Conservation (phyloP, 2,329 filamentous ascomycete species). For the Arthroderma sp. region DNA sequence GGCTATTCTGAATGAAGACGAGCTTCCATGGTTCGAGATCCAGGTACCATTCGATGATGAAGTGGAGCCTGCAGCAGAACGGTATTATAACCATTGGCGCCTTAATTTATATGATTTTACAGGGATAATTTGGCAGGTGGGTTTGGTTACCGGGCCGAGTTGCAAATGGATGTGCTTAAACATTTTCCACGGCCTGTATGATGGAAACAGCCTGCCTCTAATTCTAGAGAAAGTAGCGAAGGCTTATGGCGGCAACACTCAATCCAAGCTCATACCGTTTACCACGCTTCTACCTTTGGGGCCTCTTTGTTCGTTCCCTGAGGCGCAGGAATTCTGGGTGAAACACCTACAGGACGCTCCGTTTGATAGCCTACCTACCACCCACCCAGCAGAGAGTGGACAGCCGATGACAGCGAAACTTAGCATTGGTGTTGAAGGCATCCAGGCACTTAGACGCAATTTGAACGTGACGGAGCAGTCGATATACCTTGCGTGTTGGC, state of each 20-base stretch:
- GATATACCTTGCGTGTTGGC: slow-evolving; percentile 63
- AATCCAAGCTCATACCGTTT: slow-evolving; percentile 42
- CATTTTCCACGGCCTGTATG: slow-evolving; percentile 79
- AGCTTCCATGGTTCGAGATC: slow-evolving; percentile 35
- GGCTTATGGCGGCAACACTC: slow-evolving; percentile 33
- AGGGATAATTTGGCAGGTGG: slow-evolving; percentile 21
- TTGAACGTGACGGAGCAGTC: slow-evolving; percentile 68
- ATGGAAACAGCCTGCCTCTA: slow-evolving; percentile 62
- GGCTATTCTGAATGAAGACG: slow-evolving; percentile 41
- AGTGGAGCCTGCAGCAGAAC: slow-evolving; percentile 22
- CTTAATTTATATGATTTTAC: slow-evolving; percentile 34
- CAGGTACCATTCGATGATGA: slow-evolving; percentile 16
- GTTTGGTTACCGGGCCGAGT: slow-evolving; percentile 16
- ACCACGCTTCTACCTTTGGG: slow-evolving; percentile 55
- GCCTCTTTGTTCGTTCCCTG: slow-evolving; percentile 43
- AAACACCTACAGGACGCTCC: slow-evolving; percentile 35
- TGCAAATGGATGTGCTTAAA: slow-evolving; percentile 43
- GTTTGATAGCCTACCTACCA: slow-evolving; percentile 17
- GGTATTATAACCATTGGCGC: slow-evolving; percentile 41
- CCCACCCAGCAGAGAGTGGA: slow-evolving; percentile 7
- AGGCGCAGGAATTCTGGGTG: slow-evolving; percentile 55
- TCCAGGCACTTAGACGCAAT: slow-evolving; percentile 43
- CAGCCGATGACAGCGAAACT: slow-evolving; percentile 12
- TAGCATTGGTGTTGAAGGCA: slow-evolving; percentile 23
- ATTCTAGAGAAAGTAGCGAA: slow-evolving; percentile 48